phyloP scores from a whole-genome alignment of 306 rosid genomes.

The Mimosa bimucronata region DNA sequence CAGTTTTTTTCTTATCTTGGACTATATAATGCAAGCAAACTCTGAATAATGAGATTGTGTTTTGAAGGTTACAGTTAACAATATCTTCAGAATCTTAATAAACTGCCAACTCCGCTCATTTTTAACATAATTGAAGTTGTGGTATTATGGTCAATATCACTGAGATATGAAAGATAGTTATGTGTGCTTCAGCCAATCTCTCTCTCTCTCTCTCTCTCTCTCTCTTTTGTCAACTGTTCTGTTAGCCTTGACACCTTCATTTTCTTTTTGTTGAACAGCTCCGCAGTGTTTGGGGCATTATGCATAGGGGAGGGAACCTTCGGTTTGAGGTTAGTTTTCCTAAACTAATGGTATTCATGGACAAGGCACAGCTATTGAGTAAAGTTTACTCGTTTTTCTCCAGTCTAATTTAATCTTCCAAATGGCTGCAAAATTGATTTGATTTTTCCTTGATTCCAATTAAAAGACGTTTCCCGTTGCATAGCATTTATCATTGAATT shows the following conservation, averaged over 20 bases:
- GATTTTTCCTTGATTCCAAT: neutral
- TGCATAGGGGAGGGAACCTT: slow-evolving; percentile 85
- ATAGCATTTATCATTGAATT: neutral
- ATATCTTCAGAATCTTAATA: too few relatives aligned
- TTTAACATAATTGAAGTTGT: slow-evolving; percentile 9
- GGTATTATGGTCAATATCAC: neutral
- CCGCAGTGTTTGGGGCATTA: slow-evolving; percentile 87
- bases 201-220: too few relatives aligned
- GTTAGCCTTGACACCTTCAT: slow-evolving; percentile 36
- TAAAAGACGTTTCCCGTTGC: slow-evolving; percentile 2
- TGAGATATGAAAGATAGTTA: too few relatives aligned
- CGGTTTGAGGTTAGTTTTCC: slow-evolving; percentile 82
- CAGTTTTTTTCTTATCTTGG: too few relatives aligned
- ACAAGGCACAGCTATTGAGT: slow-evolving; percentile 20
- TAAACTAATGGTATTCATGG: slow-evolving; percentile 7
- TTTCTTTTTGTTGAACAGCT: slow-evolving; percentile 59
- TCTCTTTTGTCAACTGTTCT: slow-evolving; percentile 11
- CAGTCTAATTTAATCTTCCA: neutral
- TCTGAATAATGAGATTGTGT: too few relatives aligned
- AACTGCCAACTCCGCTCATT: too few relatives aligned
- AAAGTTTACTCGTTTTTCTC: slow-evolving; percentile 7
- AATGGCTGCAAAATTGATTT: slow-evolving; percentile 20
- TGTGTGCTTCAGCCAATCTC: neutral
- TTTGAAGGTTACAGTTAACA: too few relatives aligned
- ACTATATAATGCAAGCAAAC: too few relatives aligned